Percentiles rank a stretch among this genome's conserved stretches.
Evolutionary conservation across 805 yeast genomes (phyloP).

Genomic region (Blastobotrys peoriensis): DNA sequence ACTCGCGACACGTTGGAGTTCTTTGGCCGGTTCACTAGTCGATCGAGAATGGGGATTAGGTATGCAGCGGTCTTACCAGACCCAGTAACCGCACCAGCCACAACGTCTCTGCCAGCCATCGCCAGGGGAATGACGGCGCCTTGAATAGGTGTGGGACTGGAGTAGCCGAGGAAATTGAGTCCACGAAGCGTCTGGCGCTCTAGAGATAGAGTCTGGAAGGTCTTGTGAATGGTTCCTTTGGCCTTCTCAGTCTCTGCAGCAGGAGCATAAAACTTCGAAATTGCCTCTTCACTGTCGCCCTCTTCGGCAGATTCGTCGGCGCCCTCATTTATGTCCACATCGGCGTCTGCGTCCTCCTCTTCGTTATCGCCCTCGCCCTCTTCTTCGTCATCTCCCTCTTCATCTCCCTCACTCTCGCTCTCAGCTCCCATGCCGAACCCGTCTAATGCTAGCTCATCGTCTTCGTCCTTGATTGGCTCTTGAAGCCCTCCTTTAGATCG

Average conservation of each 20-base stretch:
- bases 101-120: slow-evolving; percentile 87
- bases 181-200: slow-evolving; percentile 91
- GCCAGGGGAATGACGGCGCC: slow-evolving; percentile 91
- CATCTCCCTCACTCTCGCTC: slow-evolving; percentile 25
- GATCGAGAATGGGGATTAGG: slow-evolving; percentile 90
- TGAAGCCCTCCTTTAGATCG: slow-evolving; percentile 77
- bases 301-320: slow-evolving; percentile 34
- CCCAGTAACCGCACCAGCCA: slow-evolving; percentile 99
- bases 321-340: slow-evolving; percentile 31
- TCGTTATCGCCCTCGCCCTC: slow-evolving; percentile 27
- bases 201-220: slow-evolving; percentile 70
- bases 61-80: slow-evolving; percentile 99
- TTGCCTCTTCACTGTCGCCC: slow-evolving; percentile 73
- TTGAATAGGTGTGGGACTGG: slow-evolving; percentile 92
- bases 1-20: slow-evolving; percentile 86
- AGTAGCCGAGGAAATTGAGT: slow-evolving; percentile 69
- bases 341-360: slow-evolving; percentile 27
- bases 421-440: slow-evolving; percentile 34
- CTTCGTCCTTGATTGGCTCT: slow-evolving; percentile 29
- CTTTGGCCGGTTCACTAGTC: slow-evolving; percentile 82
- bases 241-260: slow-evolving; percentile 48
- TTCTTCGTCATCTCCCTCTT: slow-evolving; percentile 26
- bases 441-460: slow-evolving; percentile 37
- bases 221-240: slow-evolving; percentile 46
- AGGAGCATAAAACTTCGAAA: slow-evolving; percentile 69